Evolutionary conservation across 768 basidiomycete genomes (phyloP).

Genomic region (Lactarius akahatsu): DNA sequence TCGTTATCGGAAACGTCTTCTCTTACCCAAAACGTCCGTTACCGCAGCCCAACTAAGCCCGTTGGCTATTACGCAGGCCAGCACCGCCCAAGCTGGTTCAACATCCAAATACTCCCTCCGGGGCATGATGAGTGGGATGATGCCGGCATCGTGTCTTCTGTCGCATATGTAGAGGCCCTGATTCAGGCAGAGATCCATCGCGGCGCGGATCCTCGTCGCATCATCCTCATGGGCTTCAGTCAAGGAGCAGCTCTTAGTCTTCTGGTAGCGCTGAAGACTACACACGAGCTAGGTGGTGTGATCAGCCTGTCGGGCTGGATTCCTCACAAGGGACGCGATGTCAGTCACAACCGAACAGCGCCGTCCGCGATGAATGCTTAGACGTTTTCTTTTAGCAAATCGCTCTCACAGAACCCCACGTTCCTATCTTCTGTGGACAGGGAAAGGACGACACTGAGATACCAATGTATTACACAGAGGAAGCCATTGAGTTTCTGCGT

Average conservation of each 20-base stretch:
- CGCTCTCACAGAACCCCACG: conserved; percentile 36
- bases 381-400: conserved; percentile 33
- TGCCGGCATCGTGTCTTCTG: conserved; percentile 37
- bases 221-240: conserved; percentile 45
- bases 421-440: conserved; percentile 47
- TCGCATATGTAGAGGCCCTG: conserved; percentile 39
- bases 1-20: background rate
- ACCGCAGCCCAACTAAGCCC: conserved; percentile 34
- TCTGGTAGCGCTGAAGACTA: conserved; percentile 41
- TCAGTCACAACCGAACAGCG: conserved; percentile 25
- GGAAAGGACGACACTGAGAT: conserved; percentile 42
- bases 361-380: background rate
- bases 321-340: conserved; percentile 39
- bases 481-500: conserved; percentile 38
- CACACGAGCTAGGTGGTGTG: conserved; percentile 46
- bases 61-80: conserved; percentile 36
- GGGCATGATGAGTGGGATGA: conserved; percentile 40
- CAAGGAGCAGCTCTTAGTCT: conserved; percentile 45
- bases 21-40: background rate
- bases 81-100: conserved; percentile 44
- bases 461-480: conserved; percentile 38
- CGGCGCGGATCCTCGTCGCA: conserved; percentile 39
- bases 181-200: conserved; percentile 41
- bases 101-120: conserved; percentile 42
- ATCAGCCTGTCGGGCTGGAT: conserved; percentile 48